These are phyloP conservation scores for Colletotrichum gloeosporioides DNA, from an alignment of 2,329 filamentous ascomycete species.

Conservation along the genomic window DNA sequence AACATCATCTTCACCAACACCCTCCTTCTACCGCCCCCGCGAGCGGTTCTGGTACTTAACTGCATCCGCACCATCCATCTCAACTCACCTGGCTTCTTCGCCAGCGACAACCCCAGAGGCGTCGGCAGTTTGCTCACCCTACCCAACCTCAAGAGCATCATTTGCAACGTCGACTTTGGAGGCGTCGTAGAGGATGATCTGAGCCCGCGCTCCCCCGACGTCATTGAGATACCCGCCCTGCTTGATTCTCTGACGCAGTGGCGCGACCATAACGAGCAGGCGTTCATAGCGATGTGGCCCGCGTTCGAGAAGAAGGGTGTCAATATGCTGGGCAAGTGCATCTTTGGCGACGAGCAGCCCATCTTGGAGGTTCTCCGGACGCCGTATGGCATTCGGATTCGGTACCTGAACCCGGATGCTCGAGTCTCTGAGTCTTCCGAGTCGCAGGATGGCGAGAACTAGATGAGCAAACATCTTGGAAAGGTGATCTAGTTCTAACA, in stretches of 20 bases:
- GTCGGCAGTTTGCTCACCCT: background rate
- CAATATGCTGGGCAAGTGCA: background rate
- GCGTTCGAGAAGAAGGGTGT: background rate
- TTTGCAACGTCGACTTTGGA: background rate
- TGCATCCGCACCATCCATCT: background rate
- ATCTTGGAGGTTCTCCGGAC: background rate
- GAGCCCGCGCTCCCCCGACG: background rate
- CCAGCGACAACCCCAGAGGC: background rate
- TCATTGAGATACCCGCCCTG: background rate
- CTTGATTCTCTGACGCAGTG: background rate
- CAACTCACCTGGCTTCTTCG: background rate
- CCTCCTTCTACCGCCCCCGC: background rate
- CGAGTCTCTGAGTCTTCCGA: background rate
- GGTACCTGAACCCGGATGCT: background rate
- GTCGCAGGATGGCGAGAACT: background rate
- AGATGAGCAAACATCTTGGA: background rate
- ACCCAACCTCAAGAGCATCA: background rate
- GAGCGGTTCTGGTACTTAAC: background rate
- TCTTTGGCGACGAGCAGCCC: background rate
- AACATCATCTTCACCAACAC: background rate
- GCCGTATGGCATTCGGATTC: background rate
- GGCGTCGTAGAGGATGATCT: background rate
- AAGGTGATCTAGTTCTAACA: background rate
- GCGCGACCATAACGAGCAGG: background rate
- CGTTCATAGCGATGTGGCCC: background rate